Evolutionary conservation across 169 alveolate species (phyloP), one percentile per base, ranked within the genome.

Genomic region (Babesia sp.): DNA sequence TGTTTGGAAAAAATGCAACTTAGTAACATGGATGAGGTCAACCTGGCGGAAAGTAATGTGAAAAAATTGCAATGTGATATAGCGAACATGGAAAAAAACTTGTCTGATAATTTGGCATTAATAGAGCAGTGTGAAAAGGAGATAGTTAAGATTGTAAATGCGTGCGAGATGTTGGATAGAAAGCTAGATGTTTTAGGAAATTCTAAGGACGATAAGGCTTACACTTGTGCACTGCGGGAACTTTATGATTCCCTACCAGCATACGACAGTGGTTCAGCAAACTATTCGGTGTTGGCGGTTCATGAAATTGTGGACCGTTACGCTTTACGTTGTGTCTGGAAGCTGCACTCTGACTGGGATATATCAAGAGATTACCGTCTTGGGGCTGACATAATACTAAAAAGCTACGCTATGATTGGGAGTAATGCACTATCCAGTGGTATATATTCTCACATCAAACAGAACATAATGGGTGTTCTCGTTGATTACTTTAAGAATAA

Each of bases 401-500:
- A 9, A 4, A 26, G 26, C 22, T 20, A 11, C 7, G 41, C 7
- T 31, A 7, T 1, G 0, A 14, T 72, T 16, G 20, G 7, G 51
- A 0, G 5, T 28, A 12, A 28, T 12, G 28, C 3, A 33, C 26
- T 0, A 0, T 3, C 22, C 16, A 14, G 24, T 8, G 33, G 41
- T 16, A 45, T 69, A 0, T 9, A 42, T 8, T 34, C 22, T 2
- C 31, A 41, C 33, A n/a, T 69, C 3, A 59, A 59, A 3, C 9
- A 20, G 9, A 34, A 22, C 7, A 11, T 81, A 16, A 22, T 33
- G 2, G 39, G 56, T 7, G n/a, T n/a, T 22, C 24, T 81, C 22
- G 48, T 44, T 16, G 42, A 61, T 18, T 81, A 37, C 64, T 81
- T 69, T 54, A 9, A 20, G 11, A 31, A 60, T 3, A 51, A 50